These are phyloP conservation scores for Naganishia antarctica DNA, from an alignment of 768 basidiomycete species.

Conservation along the genomic window DNA sequence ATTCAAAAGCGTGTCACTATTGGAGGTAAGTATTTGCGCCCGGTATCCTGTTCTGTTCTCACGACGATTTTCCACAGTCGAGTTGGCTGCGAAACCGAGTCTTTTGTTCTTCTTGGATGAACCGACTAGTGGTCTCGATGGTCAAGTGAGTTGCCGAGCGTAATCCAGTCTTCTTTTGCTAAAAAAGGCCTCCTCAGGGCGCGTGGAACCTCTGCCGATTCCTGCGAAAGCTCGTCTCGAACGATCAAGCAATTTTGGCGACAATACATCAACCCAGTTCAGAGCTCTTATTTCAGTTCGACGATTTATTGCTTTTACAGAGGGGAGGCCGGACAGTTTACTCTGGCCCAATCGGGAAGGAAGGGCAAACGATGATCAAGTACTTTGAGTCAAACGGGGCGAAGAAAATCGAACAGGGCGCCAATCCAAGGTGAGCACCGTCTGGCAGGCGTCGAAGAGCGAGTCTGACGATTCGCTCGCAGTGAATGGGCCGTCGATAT, in stretches of 20 bases:
- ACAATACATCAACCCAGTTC: conserved; percentile 59
- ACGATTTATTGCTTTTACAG: conserved; percentile 65
- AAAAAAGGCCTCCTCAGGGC: no score
- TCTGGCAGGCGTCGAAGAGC: conserved; percentile 58
- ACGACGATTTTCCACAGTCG: conserved; percentile 38
- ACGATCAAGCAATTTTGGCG: conserved; percentile 79
- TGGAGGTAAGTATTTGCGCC: conserved; percentile 27
- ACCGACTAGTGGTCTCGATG: conserved; percentile 72
- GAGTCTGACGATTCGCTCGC: conserved; percentile 51
- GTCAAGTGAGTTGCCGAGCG: no score
- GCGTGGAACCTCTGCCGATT: conserved; percentile 69
- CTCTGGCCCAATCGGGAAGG: conserved; percentile 14
- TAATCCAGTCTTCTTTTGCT: no score
- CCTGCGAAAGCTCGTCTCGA: conserved; percentile 66
- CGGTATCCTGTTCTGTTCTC: not conserved
- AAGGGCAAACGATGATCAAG: conserved; percentile 5
- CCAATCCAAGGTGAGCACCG: conserved; percentile 49
- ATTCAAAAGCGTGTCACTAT: conserved; percentile 43
- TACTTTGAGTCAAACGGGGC: conserved; percentile 13
- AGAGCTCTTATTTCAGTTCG: conserved; percentile 72
- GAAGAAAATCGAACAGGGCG: conserved; percentile 9
- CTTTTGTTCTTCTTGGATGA: conserved; percentile 81
- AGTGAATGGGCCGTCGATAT: conserved; percentile 19
- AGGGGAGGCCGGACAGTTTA: conserved; percentile 61
- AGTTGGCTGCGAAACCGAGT: conserved; percentile 78